phyloP scores from a whole-genome alignment of 176 grass and related monocot genomes.

The Lolium perenne region DNA sequence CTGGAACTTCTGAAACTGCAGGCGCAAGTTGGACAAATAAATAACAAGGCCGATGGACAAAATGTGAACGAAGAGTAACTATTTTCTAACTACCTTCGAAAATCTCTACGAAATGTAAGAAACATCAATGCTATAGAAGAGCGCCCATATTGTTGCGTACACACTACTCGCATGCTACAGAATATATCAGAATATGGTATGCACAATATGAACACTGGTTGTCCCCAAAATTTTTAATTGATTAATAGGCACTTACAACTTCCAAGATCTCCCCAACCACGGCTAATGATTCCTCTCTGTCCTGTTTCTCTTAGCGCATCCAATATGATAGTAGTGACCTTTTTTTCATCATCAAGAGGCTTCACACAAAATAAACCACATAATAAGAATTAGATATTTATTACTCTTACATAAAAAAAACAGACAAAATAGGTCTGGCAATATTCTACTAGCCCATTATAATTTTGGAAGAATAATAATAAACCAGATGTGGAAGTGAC shows the following conservation, averaged over 20 bases:
- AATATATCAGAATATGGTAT: not conserved
- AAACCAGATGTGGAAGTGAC: not conserved
- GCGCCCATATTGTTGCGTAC: not conserved
- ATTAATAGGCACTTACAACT: constrained; percentile 63
- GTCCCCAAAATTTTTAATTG: constrained; percentile 30
- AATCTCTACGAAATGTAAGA: constrained; percentile 30
- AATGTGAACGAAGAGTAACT: not conserved
- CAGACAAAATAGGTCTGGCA: not conserved
- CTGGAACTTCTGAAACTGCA: constrained; percentile 84
- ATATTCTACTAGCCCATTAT: constrained; percentile 11
- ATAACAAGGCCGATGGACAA: constrained; percentile 28
- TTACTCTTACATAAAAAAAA: constrained; percentile 27
- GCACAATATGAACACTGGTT: constrained; percentile 17
- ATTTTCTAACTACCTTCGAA: constrained; percentile 4
- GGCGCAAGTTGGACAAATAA: constrained; percentile 35
- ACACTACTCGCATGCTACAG: constrained; percentile 11
- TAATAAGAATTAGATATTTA: constrained; percentile 40
- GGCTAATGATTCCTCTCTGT: constrained; percentile 92
- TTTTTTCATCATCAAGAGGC: constrained; percentile 97
- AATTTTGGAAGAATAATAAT: constrained; percentile 8
- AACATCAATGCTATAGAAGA: constrained; percentile 33
- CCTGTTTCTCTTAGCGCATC: constrained; percentile 89
- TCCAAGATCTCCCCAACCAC: constrained; percentile 96
- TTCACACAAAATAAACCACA: constrained; percentile 50
- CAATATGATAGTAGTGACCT: constrained; percentile 79